Evolutionary conservation across 2,329 filamentous ascomycete genomes (phyloP), one percentile per base, ranked within the genome.

Genomic region (Alternaria atra): DNA sequence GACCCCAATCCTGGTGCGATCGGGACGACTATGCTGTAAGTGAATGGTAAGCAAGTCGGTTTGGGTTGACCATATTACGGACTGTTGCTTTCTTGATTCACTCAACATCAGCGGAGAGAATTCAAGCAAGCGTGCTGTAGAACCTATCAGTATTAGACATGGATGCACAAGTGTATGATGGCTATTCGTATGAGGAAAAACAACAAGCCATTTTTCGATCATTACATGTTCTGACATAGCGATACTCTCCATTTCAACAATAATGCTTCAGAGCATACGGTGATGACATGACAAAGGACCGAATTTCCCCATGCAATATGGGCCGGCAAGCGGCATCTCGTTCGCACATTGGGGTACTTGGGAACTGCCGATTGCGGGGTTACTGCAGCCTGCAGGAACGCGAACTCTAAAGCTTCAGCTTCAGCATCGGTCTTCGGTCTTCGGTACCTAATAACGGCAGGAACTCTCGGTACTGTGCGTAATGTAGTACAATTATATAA

Each of bases 341-440:
- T 34, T 48, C 10, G 20, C 20, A 2, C 20, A 20, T 46, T 35
- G 46, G 46, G 30, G 30, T 34, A 48, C 17, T 25, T 25, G 9
- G 44, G 30, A 48, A 48, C 35, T 46, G 46, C 46, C 30, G 30
- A 48, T 48, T 48, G 46, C 46, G 46, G 46, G 46, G 46, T 35
- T 25, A 34, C 44, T 35, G 30, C 46, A 34, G 30, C 30, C 44
- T 35, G 30, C 46, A 34, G 30, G 46, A 25, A 34, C 46, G 20
- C 46, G 46, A 10, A 35, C 15, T 15, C 30, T 17, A n/a, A 35
- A 34, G 46, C 30, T 25, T 20, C 17, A 40, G 37, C 37, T 25
- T 20, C 17, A 40, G 37, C 37, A 40, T 40, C 17, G 10, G 17
- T 12, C 37, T 23, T 23, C 9, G 37, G 23, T 48, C 30, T 10